Base-by-base conservation (phyloP, 2,329 filamentous ascomycete species). In the Alternaria triticimaculans region DNA sequence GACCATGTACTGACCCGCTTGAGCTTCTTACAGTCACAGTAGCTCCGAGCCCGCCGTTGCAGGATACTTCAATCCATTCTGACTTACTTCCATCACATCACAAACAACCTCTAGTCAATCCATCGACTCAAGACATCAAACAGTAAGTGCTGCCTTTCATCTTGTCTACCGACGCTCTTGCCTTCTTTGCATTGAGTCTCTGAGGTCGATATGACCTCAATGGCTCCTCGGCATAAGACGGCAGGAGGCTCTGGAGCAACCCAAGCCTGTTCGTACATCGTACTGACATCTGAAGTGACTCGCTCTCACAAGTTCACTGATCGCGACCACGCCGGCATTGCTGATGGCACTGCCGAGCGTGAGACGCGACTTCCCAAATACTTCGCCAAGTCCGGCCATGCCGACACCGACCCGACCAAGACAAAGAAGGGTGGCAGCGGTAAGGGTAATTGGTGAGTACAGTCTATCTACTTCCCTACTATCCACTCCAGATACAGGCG, bases 251-350 rank as follows among this genome's bases (percentile, higher is more conserved):
- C 21, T n/a, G 49, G 18, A 25, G 25, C 11, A 28, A 23, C 9
- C 20, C 8, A 15, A 49, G 41, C 25, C 18, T 37, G 43, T 62
- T 45, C 69, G 72, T 26, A 76, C 63, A 7, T 9, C 50, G 5
- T 18, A 28, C 73, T 53, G 49, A 53, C 49, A 33, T 37, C 49
- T n/a, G 10, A 23, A 97, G 94, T 99, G 95, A 97, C 96, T 85
- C 95, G 96, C 81, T 96, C 95, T 70, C 93, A 95, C 89, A 99
- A 98, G 87, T 88, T 87, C 85, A 97, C 94, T 84, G 93, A 97
- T 83, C 94, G 94, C 84, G 92, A 96, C 86, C 92, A 97, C 84
- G 89, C 89, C 75, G 91, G 87, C 76, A 84, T 93, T 72, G 90
- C 91, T 71, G 92, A 96, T 74, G 92, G 91, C 79, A 89, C 88